Base-by-base conservation (phyloP, 225 moss, liverwort and hornwort genomes). In the Lunularia cruciata region DNA sequence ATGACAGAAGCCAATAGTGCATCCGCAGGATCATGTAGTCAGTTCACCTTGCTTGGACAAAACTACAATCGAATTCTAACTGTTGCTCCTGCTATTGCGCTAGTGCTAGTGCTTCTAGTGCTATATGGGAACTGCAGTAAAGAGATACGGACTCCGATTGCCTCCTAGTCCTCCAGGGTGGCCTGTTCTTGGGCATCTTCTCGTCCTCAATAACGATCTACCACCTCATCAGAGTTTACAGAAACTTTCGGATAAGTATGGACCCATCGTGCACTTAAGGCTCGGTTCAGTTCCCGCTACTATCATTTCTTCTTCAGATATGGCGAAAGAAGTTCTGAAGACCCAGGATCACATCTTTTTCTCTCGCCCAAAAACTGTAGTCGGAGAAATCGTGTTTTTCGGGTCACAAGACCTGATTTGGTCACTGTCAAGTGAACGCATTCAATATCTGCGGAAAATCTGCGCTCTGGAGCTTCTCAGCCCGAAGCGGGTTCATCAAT, bases 371-470 rank as follows among this genome's bases (percentile, higher is more conserved):
- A 10, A 25, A 3, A 66, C 40, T 38, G 59, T 67, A 0, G 28
- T 63, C 0, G 69, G 8, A 2, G 19, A 39, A 3, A 65, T 75
- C 9, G 51, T 85, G 35, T 35, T 71, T 9, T 37, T 74, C 30
- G 53, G 74, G 19, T 66, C 1, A 55, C 67, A 73, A 3, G 34
- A 76, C 64, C 56, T 89, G 3, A 72, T 46, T 5, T 38, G 60
- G 6, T 70, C 83, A 6, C 84, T 84, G 0, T 42, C 62, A n/a
- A 75, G 75, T 0, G 12, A 63, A 1, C 63, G 67, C 36, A 87
- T 85, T 83, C 85, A 83, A 20, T 75, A 77, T 75, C 47, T 85
- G 81, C 65, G 85, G 6, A 89, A 78, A 59, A 76, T 85, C 35
- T 83, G 75, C 35, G 60, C 47, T 15, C 15, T 64, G 55, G 87